Evolutionary conservation across 176 grass and related monocot species (phyloP).

Genomic region (Ensete ventricosum): DNA sequence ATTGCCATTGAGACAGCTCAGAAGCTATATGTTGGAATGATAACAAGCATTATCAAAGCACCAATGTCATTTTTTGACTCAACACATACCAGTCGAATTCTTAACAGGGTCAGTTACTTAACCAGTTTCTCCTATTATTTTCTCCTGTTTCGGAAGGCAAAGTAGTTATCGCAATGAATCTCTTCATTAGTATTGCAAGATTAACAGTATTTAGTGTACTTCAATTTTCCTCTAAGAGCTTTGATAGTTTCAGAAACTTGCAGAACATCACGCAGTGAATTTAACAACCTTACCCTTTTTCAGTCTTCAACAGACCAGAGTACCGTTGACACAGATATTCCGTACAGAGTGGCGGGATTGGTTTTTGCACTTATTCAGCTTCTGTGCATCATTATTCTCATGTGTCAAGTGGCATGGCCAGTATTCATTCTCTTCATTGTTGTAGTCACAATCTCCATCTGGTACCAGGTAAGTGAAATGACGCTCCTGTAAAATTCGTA

Average conservation of each 20-base stretch:
- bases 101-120: slow-evolving; percentile 63
- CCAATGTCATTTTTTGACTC: slow-evolving; percentile 78
- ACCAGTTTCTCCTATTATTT: not conserved
- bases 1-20: slow-evolving; percentile 78
- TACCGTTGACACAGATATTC: slow-evolving; percentile 79
- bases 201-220: not conserved
- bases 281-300: slow-evolving; percentile 14
- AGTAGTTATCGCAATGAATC: not conserved
- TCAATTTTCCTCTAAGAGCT: not conserved
- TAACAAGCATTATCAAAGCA: slow-evolving; percentile 51
- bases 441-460: slow-evolving; percentile 53
- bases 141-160: not conserved
- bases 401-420: slow-evolving; percentile 89
- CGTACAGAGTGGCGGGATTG: slow-evolving; percentile 78
- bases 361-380: slow-evolving; percentile 84
- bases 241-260: not conserved
- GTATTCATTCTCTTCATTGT: slow-evolving; percentile 71
- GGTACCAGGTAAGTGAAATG: slow-evolving; percentile 57
- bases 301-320: slow-evolving; percentile 86
- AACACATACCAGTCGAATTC: slow-evolving; percentile 69
- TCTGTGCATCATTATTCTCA: slow-evolving; percentile 63
- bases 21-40: slow-evolving; percentile 60
- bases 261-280: not conserved
- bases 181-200: not conserved
- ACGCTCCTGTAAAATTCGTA: not conserved